These are phyloP conservation scores for Biscogniauxia mediterranea DNA, from an alignment of 2,329 filamentous ascomycete genomes.

Conservation along the genomic window DNA sequence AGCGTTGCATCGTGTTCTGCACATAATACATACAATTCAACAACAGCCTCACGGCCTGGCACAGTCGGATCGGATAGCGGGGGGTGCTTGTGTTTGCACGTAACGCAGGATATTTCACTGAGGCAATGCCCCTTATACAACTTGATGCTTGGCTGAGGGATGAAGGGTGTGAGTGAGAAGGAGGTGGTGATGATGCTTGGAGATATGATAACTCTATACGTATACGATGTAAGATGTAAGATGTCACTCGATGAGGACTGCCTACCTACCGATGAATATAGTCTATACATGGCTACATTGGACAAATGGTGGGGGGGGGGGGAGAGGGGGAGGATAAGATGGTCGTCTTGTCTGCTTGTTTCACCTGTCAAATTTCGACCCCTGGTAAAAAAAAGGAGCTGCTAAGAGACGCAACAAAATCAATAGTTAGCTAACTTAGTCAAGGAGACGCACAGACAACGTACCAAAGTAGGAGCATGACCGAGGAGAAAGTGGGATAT, in stretches of 20 bases:
- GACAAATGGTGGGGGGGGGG: no score
- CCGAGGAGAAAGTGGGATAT: no score
- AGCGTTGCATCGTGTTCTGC: not conserved
- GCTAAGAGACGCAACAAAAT: not conserved
- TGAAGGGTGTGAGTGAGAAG: no score
- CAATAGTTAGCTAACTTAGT: not conserved
- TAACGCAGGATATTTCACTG: not conserved
- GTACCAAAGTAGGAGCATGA: not conserved
- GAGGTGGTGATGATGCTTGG: no score
- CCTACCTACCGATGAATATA: no score
- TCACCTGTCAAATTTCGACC: no score
- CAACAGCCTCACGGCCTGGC: not conserved
- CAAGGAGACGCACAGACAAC: not conserved
- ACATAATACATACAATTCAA: not conserved
- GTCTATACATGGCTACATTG: no score
- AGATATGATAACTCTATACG: no score
- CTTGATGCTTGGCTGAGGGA: not conserved
- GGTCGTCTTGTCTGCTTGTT: no score
- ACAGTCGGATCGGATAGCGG: not conserved
- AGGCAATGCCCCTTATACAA: not conserved
- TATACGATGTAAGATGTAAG: no score
- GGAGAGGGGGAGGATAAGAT: no score
- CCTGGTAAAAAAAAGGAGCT: not conserved
- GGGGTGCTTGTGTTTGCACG: not conserved
- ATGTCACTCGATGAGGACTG: no score